Percentiles rank a stretch among this genome's conserved stretches.
These are phyloP conservation scores for Umbelopsis sp. DNA, from an alignment of 192 early-diverging fungal species.

Conservation along the genomic window DNA sequence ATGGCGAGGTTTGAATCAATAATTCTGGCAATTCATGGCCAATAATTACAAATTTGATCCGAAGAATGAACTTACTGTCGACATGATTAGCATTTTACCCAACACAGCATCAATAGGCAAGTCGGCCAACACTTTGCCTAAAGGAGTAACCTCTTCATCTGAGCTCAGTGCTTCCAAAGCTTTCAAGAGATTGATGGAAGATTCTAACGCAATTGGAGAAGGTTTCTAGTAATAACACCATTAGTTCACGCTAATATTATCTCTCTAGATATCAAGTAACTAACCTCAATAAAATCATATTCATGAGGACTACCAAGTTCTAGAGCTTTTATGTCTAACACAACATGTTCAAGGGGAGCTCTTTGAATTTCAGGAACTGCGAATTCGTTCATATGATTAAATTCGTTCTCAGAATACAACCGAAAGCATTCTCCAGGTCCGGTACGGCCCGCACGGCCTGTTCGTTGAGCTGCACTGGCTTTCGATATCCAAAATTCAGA, in stretches of 20 bases:
- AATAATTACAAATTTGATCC: neutral
- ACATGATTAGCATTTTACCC: slow-evolving; percentile 71
- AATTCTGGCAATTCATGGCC: neutral
- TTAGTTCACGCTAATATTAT: neutral
- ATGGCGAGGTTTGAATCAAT: neutral
- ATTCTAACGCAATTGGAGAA: slow-evolving; percentile 41
- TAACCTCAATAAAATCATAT: slow-evolving; percentile 68
- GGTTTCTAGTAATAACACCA: slow-evolving; percentile 33
- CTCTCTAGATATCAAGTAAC: neutral
- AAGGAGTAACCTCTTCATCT: slow-evolving; percentile 46
- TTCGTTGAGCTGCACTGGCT: slow-evolving; percentile 66
- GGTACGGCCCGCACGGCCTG: slow-evolving; percentile 65
- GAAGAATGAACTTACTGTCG: slow-evolving; percentile 29
- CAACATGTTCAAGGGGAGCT: slow-evolving; percentile 60
- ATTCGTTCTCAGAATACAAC: slow-evolving; percentile 65
- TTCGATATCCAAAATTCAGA: slow-evolving; percentile 73
- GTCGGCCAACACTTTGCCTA: slow-evolving; percentile 57
- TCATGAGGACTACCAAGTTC: slow-evolving; percentile 60
- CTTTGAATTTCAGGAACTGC: slow-evolving; percentile 69
- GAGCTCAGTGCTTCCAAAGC: slow-evolving; percentile 55
- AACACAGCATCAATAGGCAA: slow-evolving; percentile 66
- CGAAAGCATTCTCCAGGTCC: slow-evolving; percentile 69
- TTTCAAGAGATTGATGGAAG: slow-evolving; percentile 47
- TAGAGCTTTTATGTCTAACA: slow-evolving; percentile 63
- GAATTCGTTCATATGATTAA: slow-evolving; percentile 60